Conservation (phyloP, 2,329 filamentous ascomycete genomes). For the Colletotrichum aenigma region DNA sequence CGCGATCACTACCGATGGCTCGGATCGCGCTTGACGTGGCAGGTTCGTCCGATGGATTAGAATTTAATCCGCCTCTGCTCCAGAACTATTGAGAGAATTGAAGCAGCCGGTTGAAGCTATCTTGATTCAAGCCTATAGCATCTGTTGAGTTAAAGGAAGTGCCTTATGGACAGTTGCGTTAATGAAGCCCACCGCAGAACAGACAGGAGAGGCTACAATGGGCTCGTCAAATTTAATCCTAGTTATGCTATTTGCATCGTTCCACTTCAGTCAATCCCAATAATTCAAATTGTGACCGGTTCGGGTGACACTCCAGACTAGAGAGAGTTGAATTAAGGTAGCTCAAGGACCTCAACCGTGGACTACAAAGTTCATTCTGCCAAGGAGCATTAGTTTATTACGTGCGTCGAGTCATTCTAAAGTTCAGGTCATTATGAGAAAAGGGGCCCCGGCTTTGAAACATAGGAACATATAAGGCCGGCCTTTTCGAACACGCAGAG, state of each 20-base stretch:
- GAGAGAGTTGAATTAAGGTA: not conserved
- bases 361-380: not conserved
- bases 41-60: rapidly evolving
- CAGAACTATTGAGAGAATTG: rapidly evolving
- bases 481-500: rapidly evolving
- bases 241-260: not conserved
- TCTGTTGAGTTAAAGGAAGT: rapidly evolving
- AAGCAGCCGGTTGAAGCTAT: not conserved
- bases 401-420: not conserved
- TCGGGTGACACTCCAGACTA: not conserved
- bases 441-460: not conserved
- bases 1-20: not conserved
- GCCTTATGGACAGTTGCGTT: rapidly evolving
- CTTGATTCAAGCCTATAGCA: not conserved
- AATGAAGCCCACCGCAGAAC: not conserved
- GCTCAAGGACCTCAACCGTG: not conserved
- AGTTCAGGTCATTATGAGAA: not conserved
- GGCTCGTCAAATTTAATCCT: not conserved
- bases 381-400: not conserved
- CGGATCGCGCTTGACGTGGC: not conserved
- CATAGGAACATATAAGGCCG: not conserved
- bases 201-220: not conserved
- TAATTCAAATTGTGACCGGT: rapidly evolving
- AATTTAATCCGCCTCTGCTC: rapidly evolving
- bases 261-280: not conserved